A percentile compares a stretch with the other conserved stretches of the same genome.
Evolutionary conservation across 2,329 filamentous ascomycete genomes (phyloP).

Genomic region (Aspergillus ruber): DNA sequence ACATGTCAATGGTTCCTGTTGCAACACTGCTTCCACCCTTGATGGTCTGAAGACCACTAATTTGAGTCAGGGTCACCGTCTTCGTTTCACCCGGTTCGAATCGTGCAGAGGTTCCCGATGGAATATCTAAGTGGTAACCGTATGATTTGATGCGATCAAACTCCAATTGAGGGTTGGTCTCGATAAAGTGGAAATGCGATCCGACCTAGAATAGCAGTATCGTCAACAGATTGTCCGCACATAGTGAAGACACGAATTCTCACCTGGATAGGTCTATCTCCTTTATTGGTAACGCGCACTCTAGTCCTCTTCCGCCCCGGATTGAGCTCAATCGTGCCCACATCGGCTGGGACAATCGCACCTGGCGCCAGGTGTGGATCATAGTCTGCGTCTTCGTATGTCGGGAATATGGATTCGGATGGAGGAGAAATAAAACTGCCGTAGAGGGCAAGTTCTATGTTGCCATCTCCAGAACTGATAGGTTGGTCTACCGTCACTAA

Average conservation of each 20-base stretch:
- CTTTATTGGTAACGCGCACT: conserved; percentile 69
- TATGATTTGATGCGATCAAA: conserved; percentile 76
- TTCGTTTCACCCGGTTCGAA: conserved; percentile 87
- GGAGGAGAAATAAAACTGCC: conserved; percentile 79
- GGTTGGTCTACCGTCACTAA: conserved; percentile 86
- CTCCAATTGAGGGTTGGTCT: conserved; percentile 74
- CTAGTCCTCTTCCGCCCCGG: conserved; percentile 62
- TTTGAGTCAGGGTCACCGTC: conserved; percentile 78
- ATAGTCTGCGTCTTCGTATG: conserved; percentile 56
- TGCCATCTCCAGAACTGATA: conserved; percentile 71
- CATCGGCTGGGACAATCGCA: conserved; percentile 64
- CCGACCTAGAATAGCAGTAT: conserved; percentile 49
- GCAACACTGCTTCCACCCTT: conserved; percentile 73
- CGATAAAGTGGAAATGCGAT: conserved; percentile 88
- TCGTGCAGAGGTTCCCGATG: conserved; percentile 78
- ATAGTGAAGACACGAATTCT: conserved; percentile 3
- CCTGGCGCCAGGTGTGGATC: conserved; percentile 62
- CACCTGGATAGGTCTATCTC: conserved; percentile 80
- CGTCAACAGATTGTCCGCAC: not conserved
- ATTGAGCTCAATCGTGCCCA: conserved; percentile 60
- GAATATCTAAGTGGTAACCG: conserved; percentile 75
- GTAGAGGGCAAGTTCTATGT: conserved; percentile 73
- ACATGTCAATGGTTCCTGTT: conserved; percentile 58
- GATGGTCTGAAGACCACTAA: conserved; percentile 69
- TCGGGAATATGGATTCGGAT: conserved; percentile 57